Evolutionary conservation across 441 rosid species (phyloP), one percentile per base, ranked within the genome.

Genomic region (Gossypium davidsonii): DNA sequence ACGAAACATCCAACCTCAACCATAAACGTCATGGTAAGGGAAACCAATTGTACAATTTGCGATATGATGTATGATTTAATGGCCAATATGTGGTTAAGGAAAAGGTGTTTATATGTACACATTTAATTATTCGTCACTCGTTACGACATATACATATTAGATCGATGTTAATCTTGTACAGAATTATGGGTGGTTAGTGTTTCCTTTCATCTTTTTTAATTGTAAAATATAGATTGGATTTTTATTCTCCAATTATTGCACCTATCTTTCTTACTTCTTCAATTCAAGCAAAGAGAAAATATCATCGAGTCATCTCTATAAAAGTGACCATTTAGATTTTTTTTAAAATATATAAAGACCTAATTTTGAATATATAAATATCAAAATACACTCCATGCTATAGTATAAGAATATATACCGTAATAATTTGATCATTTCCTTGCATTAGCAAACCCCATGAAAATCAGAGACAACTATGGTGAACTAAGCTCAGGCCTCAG

Each of bases 391-490:
- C 10, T 37, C 42, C 42, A 37, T 1, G 10, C 10, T 37, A 7
- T 37, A 37, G 42, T 37, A 37, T 6, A 37, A 37, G 42, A 37
- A 37, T 0, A 37, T 37, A 37, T 37, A 37, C 42, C 10, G 10
- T 37, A 37, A 7, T 14, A 4, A 15, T 51, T 42, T 20, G 28
- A 39, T 52, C 34, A 1, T 64, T 65, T 64, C 44, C 51, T 74
- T 70, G 46, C 39, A 82, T 49, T 76, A 91, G 97, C 97, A 73
- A 85, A 83, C 3, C 91, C 91, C 2, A 84, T 94, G 90, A 86
- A 79, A 64, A 80, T 78, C 69, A 79, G 77, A 77, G 82, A 79
- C 60, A 0, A 12, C n/a, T 80, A 77, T 14, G 86, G 80, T 1
- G 89, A 86, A 56, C 44, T 89, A 44, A 83, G 88, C 65, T 75